Evolutionary conservation across 2,329 filamentous ascomycete species (phyloP).

Genomic region (Pyrenophora tritici-repentis): DNA sequence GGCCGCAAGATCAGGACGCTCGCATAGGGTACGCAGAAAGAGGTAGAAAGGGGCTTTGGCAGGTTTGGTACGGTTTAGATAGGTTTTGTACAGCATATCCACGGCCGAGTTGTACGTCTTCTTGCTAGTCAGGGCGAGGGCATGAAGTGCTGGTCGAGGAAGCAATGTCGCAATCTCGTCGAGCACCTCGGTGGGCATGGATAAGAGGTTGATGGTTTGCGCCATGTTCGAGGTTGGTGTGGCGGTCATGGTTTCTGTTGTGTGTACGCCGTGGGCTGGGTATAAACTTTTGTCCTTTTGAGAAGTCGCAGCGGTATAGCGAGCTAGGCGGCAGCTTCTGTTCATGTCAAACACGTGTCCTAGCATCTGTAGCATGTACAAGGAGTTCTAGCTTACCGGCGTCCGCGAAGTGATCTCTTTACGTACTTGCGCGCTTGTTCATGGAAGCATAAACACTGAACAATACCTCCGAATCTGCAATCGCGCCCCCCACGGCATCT

Average conservation of each 20-base stretch:
- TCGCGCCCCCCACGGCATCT: too few species aligned
- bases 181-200: conserved; percentile 1
- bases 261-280: too few species aligned
- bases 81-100: background rate
- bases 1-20: conserved; percentile 1
- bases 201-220: background rate
- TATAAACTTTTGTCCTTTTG: too few species aligned
- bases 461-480: too few species aligned
- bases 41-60: conserved; percentile 1
- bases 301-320: too few species aligned
- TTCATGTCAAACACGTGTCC: too few species aligned
- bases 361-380: too few species aligned
- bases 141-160: background rate
- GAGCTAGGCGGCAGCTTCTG: too few species aligned
- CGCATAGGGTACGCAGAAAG: conserved; percentile 3
- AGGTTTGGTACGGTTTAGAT: background rate
- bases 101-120: background rate
- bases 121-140: conserved; percentile 3
- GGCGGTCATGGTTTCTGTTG: background rate
- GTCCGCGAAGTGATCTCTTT: too few species aligned
- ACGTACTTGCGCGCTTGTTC: too few species aligned
- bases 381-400: too few species aligned
- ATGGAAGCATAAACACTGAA: too few species aligned
- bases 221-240: background rate
- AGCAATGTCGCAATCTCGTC: conserved; percentile 2